Percentiles rank a stretch among this genome's conserved stretches.
Conservation (phyloP, 768 basidiomycete species). For the Macrolepiota fuliginosa region DNA sequence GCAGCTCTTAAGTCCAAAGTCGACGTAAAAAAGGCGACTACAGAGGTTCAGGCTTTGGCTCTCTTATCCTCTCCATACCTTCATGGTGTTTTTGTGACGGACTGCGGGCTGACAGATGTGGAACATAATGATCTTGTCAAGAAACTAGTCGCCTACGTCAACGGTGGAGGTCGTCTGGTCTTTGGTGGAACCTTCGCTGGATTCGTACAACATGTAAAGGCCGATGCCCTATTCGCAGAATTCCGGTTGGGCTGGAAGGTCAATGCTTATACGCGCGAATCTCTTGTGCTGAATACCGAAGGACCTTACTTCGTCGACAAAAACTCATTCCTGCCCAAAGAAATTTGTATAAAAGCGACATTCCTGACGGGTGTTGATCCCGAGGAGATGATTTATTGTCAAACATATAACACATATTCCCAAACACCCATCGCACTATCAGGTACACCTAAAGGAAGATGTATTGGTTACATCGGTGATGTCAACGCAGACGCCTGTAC, state of each 20-base stretch:
- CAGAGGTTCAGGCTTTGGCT: conserved; percentile 18
- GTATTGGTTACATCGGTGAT: conserved; percentile 34
- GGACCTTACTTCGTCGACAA: conserved; percentile 13
- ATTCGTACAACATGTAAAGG: conserved; percentile 13
- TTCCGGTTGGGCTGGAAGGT: conserved; percentile 21
- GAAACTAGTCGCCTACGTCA: conserved; percentile 23
- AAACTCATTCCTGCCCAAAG: conserved; percentile 17
- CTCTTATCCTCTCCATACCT: conserved; percentile 24
- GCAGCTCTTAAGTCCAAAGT: conserved; percentile 16
- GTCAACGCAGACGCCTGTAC: conserved; percentile 26
- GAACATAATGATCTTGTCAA: conserved; percentile 20
- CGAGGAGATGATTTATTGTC: conserved; percentile 24
- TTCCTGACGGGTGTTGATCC: conserved; percentile 22
- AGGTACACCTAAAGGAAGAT: conserved; percentile 23
- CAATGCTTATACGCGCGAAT: conserved; percentile 14
- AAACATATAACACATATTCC: background rate
- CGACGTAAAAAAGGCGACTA: conserved; percentile 15
- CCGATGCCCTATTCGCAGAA: conserved; percentile 20
- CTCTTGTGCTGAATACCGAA: conserved; percentile 15
- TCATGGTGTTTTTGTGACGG: conserved; percentile 27
- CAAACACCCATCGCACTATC: conserved; percentile 27
- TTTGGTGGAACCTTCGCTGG: conserved; percentile 27
- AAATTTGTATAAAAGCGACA: conserved; percentile 26
- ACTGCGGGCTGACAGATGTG: conserved; percentile 20
- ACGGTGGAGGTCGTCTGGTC: conserved; percentile 27